Conservation (phyloP, 139 green algal genomes). For the Trebouxia sp. region DNA sequence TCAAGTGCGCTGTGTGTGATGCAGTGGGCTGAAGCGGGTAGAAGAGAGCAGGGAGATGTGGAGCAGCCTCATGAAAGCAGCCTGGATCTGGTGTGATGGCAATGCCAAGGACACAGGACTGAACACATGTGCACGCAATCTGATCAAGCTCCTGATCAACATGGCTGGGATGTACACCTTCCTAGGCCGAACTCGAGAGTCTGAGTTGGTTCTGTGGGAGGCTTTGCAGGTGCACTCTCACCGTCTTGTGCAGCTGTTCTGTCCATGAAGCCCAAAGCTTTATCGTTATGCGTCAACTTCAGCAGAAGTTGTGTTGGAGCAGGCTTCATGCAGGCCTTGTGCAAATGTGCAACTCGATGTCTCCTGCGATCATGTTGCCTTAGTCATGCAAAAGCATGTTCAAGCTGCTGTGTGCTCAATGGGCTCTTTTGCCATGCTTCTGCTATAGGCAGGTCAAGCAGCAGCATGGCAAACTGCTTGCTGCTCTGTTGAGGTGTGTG, state of each 20-base stretch:
- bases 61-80: background rate
- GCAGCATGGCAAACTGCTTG: too few relatives aligned
- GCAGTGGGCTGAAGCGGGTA: background rate
- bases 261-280: background rate
- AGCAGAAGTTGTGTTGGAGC: too few relatives aligned
- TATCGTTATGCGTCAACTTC: too few relatives aligned
- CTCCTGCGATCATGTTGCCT: too few relatives aligned
- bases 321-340: too few relatives aligned
- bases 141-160: conserved; percentile 9
- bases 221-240: background rate
- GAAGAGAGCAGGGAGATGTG: background rate
- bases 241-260: background rate
- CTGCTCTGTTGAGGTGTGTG: too few relatives aligned
- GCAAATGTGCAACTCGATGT: too few relatives aligned
- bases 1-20: background rate
- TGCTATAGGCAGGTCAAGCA: too few relatives aligned
- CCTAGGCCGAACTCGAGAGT: background rate
- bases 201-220: background rate
- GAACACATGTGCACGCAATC: background rate
- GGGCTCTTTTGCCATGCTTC: too few relatives aligned
- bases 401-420: too few relatives aligned
- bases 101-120: background rate
- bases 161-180: background rate
- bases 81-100: background rate
- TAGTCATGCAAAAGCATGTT: too few relatives aligned